phyloP scores from a whole-genome alignment of 2,329 filamentous ascomycete genomes.

The Colletotrichum australisinense region DNA sequence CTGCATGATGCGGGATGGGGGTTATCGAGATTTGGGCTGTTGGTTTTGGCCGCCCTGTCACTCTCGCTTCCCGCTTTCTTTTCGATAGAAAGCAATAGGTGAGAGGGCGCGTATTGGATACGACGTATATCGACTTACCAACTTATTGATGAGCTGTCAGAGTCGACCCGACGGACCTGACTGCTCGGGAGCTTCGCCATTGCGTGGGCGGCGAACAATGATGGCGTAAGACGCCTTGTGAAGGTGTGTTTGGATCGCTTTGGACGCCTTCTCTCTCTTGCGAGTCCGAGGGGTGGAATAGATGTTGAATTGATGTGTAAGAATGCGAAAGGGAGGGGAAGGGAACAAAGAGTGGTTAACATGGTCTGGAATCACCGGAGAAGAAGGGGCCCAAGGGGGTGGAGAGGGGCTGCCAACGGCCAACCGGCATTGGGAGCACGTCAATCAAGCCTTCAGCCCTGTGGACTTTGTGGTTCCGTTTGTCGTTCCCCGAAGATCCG shows the following conservation, averaged over 20 bases:
- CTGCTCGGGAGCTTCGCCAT: conserved; percentile 28
- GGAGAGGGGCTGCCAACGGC: too few species aligned
- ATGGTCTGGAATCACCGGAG: background rate
- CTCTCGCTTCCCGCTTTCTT: too few species aligned
- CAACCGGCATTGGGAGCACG: background rate
- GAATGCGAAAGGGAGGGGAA: background rate
- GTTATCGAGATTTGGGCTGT: background rate
- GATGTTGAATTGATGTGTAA: background rate
- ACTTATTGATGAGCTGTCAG: conserved; percentile 15
- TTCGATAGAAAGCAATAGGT: background rate
- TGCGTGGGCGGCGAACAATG: conserved; percentile 5
- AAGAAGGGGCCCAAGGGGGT: background rate
- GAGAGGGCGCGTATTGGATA: too few species aligned
- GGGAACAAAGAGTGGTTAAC: conserved; percentile 7
- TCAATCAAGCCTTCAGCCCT: background rate
- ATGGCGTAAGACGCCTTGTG: background rate
- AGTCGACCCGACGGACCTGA: conserved; percentile 25
- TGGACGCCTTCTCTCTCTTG: conserved; percentile 2
- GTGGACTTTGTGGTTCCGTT: background rate
- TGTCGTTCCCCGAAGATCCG: too few species aligned
- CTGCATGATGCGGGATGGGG: background rate
- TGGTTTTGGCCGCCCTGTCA: background rate
- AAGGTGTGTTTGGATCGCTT: background rate
- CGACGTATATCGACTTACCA: background rate
- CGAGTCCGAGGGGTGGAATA: conserved; percentile 10